phyloP scores from a whole-genome alignment of 169 alveolate species.

The Ichthyophthirius multifiliis region DNA sequence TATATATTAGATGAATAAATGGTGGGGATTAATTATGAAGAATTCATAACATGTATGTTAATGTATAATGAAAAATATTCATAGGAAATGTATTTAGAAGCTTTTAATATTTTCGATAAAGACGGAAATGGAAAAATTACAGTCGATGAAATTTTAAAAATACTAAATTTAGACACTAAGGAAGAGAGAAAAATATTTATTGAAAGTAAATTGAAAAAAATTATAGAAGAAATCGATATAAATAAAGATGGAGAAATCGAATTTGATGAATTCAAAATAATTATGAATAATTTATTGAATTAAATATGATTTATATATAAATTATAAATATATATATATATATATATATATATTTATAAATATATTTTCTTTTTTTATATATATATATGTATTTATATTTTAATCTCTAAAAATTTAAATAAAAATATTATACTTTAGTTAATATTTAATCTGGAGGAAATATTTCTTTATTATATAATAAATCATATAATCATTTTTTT shows the following conservation, averaged over 20 bases:
- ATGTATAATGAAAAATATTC: background rate
- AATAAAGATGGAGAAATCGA: conserved; percentile 9
- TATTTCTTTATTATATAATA: too few species aligned
- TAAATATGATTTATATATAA: too few species aligned
- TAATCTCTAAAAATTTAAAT: too few species aligned
- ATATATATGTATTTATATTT: too few species aligned
- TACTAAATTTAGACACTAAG: background rate
- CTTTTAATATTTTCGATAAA: background rate
- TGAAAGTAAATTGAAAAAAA: background rate
- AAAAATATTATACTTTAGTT: too few species aligned
- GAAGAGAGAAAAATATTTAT: background rate
- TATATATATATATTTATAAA: too few species aligned
- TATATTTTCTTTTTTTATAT: too few species aligned
- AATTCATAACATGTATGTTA: background rate
- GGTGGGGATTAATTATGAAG: background rate
- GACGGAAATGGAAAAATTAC: conserved; percentile 10
- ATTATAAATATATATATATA: too few species aligned
- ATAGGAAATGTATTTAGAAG: background rate
- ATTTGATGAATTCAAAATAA: conserved; percentile 1
- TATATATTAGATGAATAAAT: background rate
- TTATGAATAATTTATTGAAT: conserved; percentile 3
- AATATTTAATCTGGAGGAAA: too few species aligned
- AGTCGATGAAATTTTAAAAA: background rate
- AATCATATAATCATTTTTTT: too few species aligned
- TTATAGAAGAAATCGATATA: background rate